Evolutionary conservation across 2,329 filamentous ascomycete genomes (phyloP), one percentile per base, ranked within the genome.

Genomic region (Fusarium sp.): DNA sequence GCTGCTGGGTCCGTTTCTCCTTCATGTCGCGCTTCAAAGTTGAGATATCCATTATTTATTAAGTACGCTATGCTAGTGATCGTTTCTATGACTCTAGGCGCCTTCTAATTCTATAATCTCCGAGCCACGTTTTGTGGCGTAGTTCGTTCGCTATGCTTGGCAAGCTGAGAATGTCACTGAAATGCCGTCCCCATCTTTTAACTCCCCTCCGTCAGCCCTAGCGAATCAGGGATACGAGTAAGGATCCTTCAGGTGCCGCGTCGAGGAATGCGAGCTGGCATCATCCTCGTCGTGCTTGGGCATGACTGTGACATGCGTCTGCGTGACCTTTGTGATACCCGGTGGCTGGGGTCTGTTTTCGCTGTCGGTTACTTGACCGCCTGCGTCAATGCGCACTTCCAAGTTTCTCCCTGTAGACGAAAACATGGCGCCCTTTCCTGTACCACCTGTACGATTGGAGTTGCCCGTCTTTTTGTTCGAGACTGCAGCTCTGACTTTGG

Each of bases 311-410:
- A 76, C 74, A 27, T 65, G 65, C 25, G 72, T 76, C 41, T 75
- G 74, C 39, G 66, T 68, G 20, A 76, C 58, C 42, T 76, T 76
- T 17, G 74, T 76, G 66, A 75, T 76, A 10, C 74, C 74, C 7
- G 60, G 39, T 25, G 46, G 36, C 17, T 58, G 56, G 7, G 70
- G 27, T 18, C 49, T 63, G 33, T 47, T 31, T 22, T 55, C 47
- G 25, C 29, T 56, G 27, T 31, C 33, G 3, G 31, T 22, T 11
- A 35, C 6, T 25, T 49, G 29, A 18, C 42, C 56, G 8, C 66
- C 66, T 14, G 57, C 60, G 8, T 72, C 68, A 2, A 71, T 36
- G 45, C 47, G 68, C 20, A 71, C 68, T 25, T 71, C 68, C 29
- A 68, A 36, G 41, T 72, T 71, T 25, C 53, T 59, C 13, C 63